Conservation (phyloP, 495 filamentous ascomycete species). For the Beverwykella pulmonaria region DNA sequence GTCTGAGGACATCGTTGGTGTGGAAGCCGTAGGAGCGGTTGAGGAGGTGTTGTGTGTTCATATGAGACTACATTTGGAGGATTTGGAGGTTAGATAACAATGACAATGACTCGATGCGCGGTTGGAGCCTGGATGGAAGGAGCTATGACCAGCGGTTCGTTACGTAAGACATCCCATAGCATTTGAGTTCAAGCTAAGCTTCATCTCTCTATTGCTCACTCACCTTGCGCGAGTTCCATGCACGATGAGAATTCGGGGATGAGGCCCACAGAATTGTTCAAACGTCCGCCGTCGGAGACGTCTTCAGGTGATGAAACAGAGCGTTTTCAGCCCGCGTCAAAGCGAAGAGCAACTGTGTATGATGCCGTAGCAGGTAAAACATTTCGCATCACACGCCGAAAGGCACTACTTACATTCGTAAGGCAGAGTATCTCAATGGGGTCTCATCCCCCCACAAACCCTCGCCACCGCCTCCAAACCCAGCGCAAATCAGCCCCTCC, state of each 20-base stretch:
- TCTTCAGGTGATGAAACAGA: conserved; percentile 5
- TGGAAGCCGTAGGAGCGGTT: conserved; percentile 69
- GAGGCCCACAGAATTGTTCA: conserved; percentile 2
- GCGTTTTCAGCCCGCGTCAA: background rate
- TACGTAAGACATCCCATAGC: background rate
- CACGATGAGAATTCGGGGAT: background rate
- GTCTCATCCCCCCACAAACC: conserved; percentile 15
- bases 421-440: conserved; percentile 31
- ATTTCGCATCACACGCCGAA: background rate
- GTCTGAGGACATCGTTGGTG: conserved; percentile 61
- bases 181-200: background rate
- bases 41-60: conserved; percentile 74
- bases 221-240: background rate
- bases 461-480: background rate
- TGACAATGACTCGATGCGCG: background rate
- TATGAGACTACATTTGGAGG: conserved; percentile 53
- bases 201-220: background rate
- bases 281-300: conserved; percentile 14
- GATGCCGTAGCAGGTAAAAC: conserved; percentile 75
- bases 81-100: background rate
- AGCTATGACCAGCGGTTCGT: conserved; percentile 25
- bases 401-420: background rate
- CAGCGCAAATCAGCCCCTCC: conserved; percentile 52
- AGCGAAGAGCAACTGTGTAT: conserved; percentile 59
- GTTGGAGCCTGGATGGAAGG: background rate